These are phyloP conservation scores for Violaceomyces palustris DNA, from an alignment of 1,284 basidiomycete species.

Conservation along the genomic window DNA sequence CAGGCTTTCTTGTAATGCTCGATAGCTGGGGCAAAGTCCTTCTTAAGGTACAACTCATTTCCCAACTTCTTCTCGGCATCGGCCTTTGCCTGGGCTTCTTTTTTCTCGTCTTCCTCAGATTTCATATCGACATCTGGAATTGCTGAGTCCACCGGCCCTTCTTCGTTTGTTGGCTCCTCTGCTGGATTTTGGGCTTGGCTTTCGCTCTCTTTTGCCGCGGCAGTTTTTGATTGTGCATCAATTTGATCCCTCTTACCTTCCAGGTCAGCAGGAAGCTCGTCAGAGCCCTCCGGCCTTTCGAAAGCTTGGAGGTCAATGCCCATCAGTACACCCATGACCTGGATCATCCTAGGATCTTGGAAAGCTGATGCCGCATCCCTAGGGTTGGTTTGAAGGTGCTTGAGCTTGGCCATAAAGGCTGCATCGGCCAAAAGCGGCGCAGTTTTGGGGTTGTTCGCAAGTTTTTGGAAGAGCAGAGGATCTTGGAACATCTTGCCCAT, in stretches of 20 bases:
- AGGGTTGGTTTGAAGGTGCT: constrained; percentile 54
- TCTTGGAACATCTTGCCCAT: constrained; percentile 78
- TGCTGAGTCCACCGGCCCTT: no score
- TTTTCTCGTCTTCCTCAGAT: constrained; percentile 31
- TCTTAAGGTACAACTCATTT: constrained; percentile 77
- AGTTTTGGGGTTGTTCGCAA: constrained; percentile 81
- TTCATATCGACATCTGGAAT: not conserved
- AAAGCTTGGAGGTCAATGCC: constrained; percentile 88
- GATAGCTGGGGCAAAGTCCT: constrained; percentile 56
- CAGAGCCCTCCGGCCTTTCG: constrained; percentile 75
- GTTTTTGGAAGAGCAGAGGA: constrained; percentile 74
- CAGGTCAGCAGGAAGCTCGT: constrained; percentile 68
- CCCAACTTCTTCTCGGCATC: constrained; percentile 60
- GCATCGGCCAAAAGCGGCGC: constrained; percentile 76
- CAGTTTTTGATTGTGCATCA: constrained; percentile 40
- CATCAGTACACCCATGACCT: constrained; percentile 84
- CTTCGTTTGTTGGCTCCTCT: constrained; percentile 51
- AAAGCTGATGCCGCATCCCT: constrained; percentile 55
- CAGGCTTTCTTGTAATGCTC: constrained; percentile 67
- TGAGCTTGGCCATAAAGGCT: constrained; percentile 55
- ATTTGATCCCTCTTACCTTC: constrained; percentile 33
- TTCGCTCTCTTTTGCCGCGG: constrained; percentile 32
- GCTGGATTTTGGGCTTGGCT: no score
- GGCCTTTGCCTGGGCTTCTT: constrained; percentile 38
- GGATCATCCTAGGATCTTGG: constrained; percentile 83